A percentile compares a stretch with the other conserved stretches of the same genome.
Evolutionary conservation across 108 stramenopile species (phyloP).

Genomic region (Fistulifera solaris): DNA sequence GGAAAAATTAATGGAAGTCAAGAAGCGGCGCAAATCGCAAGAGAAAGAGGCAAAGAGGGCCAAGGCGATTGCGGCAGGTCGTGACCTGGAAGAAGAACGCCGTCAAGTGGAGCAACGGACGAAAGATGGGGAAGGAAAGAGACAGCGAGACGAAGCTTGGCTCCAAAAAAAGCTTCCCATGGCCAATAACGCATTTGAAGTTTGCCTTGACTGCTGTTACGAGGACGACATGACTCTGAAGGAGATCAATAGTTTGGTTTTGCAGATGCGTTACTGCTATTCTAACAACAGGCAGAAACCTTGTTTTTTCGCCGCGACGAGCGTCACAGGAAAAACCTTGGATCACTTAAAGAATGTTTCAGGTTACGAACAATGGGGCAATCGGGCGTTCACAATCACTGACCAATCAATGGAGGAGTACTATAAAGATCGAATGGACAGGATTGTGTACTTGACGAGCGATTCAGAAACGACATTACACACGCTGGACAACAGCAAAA

Average conservation of each 20-base stretch:
- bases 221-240: conserved; percentile 56
- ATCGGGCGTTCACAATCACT: conserved; percentile 40
- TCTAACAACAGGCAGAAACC: conserved; percentile 53
- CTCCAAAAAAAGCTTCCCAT: conserved; percentile 14
- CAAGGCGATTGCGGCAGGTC: conserved; percentile 52
- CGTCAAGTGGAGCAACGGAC: conserved; percentile 22
- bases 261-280: conserved; percentile 68
- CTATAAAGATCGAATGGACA: conserved; percentile 23
- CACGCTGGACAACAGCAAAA: conserved; percentile 45
- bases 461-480: conserved; percentile 57
- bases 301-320: conserved; percentile 33
- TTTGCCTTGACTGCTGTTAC: conserved; percentile 70
- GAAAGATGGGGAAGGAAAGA: conserved; percentile 38
- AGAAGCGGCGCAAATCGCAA: conserved; percentile 55
- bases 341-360: conserved; percentile 52
- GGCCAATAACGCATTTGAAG: conserved; percentile 17
- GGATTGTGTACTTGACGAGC: conserved; percentile 70
- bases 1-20: conserved; percentile 48
- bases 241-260: conserved; percentile 54
- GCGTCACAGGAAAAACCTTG: conserved; percentile 32
- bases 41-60: conserved; percentile 38
- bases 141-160: conserved; percentile 38
- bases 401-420: conserved; percentile 34
- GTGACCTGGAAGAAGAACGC: conserved; percentile 60
- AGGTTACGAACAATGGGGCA: conserved; percentile 65